A percentile compares a stretch with the other conserved stretches of the same genome.
Conservation (phyloP, 768 basidiomycete genomes). For the Termitomyces sp. region DNA sequence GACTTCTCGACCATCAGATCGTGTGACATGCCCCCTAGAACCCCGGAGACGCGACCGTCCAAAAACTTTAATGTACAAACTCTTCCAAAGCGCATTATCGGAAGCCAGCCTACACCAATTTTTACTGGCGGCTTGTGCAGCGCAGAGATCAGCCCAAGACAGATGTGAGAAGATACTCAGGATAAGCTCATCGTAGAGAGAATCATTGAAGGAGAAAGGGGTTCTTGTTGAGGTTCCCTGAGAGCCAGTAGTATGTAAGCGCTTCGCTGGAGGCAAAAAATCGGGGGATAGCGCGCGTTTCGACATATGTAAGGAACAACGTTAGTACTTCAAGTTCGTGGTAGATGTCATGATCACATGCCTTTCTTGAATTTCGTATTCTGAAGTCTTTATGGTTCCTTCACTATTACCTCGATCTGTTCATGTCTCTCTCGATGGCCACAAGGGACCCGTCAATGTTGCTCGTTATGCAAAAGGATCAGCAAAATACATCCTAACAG, state of each 20-base stretch:
- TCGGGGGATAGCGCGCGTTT: slow-evolving; percentile 47
- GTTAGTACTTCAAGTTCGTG: background rate
- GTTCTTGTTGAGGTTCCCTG: slow-evolving; percentile 2
- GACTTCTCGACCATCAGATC: slow-evolving; percentile 52
- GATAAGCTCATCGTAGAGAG: slow-evolving; percentile 72
- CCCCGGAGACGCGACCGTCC: slow-evolving; percentile 68
- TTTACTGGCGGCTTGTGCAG: slow-evolving; percentile 51
- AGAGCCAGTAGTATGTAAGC: slow-evolving; percentile 28
- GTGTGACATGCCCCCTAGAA: slow-evolving; percentile 51
- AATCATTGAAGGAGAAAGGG: slow-evolving; percentile 41
- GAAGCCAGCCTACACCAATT: slow-evolving; percentile 63
- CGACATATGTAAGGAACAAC: slow-evolving; percentile 28
- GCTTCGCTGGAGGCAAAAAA: slow-evolving; percentile 53
- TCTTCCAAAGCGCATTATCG: slow-evolving; percentile 73
- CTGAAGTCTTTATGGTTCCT: slow-evolving; percentile 34
- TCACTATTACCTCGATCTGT: slow-evolving; percentile 52
- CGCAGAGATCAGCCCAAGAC: slow-evolving; percentile 61
- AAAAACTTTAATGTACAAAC: slow-evolving; percentile 56
- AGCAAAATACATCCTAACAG: slow-evolving; percentile 88
- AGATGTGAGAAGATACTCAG: slow-evolving; percentile 71
- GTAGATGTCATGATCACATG: background rate
- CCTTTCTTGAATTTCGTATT: background rate
- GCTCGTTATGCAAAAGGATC: slow-evolving; percentile 87
- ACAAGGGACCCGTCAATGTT: slow-evolving; percentile 86
- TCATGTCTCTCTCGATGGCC: slow-evolving; percentile 55